phyloP scores from a whole-genome alignment of 805 yeast species.

The Clavispora asparagi region DNA sequence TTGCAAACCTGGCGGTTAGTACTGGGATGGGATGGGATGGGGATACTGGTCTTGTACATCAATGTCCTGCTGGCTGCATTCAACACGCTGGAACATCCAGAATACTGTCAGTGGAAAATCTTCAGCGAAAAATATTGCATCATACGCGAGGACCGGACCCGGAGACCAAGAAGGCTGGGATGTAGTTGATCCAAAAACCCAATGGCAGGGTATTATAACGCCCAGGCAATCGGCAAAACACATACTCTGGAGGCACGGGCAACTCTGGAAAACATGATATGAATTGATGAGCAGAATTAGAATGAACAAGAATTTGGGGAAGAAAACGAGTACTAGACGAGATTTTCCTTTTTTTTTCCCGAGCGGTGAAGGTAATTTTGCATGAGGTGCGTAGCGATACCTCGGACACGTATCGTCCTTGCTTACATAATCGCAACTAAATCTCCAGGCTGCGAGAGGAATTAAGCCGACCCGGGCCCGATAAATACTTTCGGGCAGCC shows the following conservation, averaged over 20 bases:
- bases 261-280: conserved; percentile 38
- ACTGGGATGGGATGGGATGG: conserved; percentile 1
- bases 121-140: too few relatives aligned
- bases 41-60: neutral
- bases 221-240: conserved; percentile 5
- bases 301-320: neutral
- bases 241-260: conserved; percentile 42
- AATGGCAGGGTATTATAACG: neutral
- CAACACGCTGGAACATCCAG: too few relatives aligned
- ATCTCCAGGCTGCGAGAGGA: neutral
- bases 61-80: too few relatives aligned
- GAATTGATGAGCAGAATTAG: neutral
- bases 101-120: too few relatives aligned
- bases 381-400: conserved; percentile 2
- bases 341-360: neutral
- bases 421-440: conserved; percentile 12
- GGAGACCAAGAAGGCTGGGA: neutral
- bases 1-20: conserved; percentile 29
- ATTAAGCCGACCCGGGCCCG: neutral
- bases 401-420: conserved; percentile 22
- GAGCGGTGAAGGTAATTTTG: conserved; percentile 6
- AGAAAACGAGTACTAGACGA: neutral
- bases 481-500: neutral
- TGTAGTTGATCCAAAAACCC: neutral
- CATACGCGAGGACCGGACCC: neutral